Evolutionary conservation across 441 rosid genomes (phyloP), one percentile per base, ranked within the genome.

Genomic region (Manihot esculenta): DNA sequence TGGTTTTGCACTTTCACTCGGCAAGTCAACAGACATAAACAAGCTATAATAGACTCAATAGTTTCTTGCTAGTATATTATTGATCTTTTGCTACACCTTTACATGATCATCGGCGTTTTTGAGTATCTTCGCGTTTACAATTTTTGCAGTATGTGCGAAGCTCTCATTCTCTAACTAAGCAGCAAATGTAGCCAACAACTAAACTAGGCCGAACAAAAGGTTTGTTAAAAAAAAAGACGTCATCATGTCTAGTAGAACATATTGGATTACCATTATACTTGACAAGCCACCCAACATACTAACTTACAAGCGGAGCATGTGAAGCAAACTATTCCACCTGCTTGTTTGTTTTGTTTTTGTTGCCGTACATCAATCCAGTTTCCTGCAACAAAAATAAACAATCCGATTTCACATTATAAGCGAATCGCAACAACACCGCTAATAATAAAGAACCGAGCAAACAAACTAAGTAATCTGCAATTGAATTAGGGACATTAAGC

Each of bases 321-420:
- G 7, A 23, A 60, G 26, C 18, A 65, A 75, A 65, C 61, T 72
- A 84, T 12, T 84, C 79, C 66, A 78, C 75, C 8, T 83, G 68
- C 72, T 82, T 81, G 27, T 78, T 61, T 45, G 77, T 67, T 74
- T 49, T 82, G 48, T 86, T 86, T 83, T 90, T 89, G 76, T 80
- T 85, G 55, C 98, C 95, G 51, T 87, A 86, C 57, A 84, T 82
- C 91, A 90, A 76, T 71, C 98, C 98, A 59, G 86, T 90, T 71
- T 79, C 89, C 96, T 92, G 86, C 77, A 78, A 66, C n/a, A 50
- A 12, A 63, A 74, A 48, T 10, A 56, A 21, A 58, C 51, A 64
- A 24, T 38, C 64, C 14, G 41, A 58, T 38, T 44, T 45, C 12
- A 15, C 9, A 17, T 47, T 17, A 73, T 26, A 53, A 63, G 18